Evolutionary conservation across 2,329 filamentous ascomycete species (phyloP), one percentile per base, ranked within the genome.

Genomic region (Dothideomycetidae sp.): DNA sequence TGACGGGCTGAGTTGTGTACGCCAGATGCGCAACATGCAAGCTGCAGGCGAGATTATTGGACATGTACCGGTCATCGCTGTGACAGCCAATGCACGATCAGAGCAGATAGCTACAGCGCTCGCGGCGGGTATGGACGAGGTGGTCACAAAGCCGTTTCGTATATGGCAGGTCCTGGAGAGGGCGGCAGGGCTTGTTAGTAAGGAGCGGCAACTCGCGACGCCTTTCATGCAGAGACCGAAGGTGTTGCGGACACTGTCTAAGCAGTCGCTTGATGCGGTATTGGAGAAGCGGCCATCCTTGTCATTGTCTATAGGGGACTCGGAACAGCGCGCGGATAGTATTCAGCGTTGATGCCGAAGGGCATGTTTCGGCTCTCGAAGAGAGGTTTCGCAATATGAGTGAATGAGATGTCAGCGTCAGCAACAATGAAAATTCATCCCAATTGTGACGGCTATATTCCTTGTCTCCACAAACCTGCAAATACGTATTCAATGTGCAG

Each of bases 51-150:
- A 40, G 12, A 40, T 44, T 29, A 40, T 5, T n/a, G 19, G 34
- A 2, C 45, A 46, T 31, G 40, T 53, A 3, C 48, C 48, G 1
- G 44, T 54, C 15, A 48, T 53, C 16, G 50, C 51, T 4, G 49
- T 52, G 10, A 52, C 51, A 15, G 51, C 51, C 9, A 53, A 52
- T 36, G 50, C 48, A 7, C 29, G 51, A n/a, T 44, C 42, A 21
- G 50, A 49, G 29, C 50, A 53, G 42, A 45, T 45, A 5, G 42
- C 39, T 3, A 40, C 37, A 11, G 50, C 50, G 4, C 33, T 48
- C n/a, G 46, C 44, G n/a, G 47, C 46, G 10, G 49, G 50, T 2
- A 48, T 53, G 46, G 42, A 44, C 13, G 39, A 41, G 21, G 42
- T 44, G 32, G 38, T 40, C 14, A 31, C 36, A 10, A 38, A 38